These are phyloP conservation scores for Oryza officinalis DNA, from an alignment of 176 grass and related monocot genomes.

Conservation along the genomic window DNA sequence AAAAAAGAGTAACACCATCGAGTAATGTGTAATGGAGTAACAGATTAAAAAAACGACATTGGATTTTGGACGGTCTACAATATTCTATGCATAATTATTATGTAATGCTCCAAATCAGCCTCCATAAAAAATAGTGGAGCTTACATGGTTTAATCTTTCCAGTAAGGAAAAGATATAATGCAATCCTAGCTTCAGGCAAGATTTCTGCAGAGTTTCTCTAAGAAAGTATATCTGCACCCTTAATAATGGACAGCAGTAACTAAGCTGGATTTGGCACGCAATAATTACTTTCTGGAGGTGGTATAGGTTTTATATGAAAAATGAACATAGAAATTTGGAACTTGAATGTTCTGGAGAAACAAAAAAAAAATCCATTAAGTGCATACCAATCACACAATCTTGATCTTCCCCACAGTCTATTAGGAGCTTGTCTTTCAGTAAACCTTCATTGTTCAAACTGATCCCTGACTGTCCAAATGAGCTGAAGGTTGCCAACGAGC, in stretches of 20 bases:
- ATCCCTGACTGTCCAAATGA: constrained; percentile 43
- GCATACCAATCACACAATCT: constrained; percentile 81
- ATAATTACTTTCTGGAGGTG: background rate
- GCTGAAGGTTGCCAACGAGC: constrained; percentile 45
- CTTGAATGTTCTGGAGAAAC: background rate
- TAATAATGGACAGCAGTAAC: background rate
- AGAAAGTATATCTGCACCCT: background rate
- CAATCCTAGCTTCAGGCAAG: background rate
- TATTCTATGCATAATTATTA: too few species aligned
- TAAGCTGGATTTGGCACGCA: constrained; percentile 13
- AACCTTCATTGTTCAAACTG: constrained; percentile 41
- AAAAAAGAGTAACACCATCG: too few species aligned
- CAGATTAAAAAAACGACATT: too few species aligned
- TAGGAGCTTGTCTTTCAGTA: constrained; percentile 56
- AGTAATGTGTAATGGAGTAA: too few species aligned
- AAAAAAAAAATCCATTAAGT: background rate
- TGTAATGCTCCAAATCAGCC: too few species aligned
- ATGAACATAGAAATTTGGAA: background rate
- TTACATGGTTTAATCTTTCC: too few species aligned
- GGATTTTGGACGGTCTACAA: too few species aligned
- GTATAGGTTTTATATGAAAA: background rate
- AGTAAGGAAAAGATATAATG: too few species aligned
- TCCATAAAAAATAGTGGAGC: too few species aligned
- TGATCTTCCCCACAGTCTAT: constrained; percentile 82
- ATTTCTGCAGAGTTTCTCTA: background rate